Base-by-base conservation (phyloP, 371 early-diverging fungal genomes). In the Mortierella sp. region DNA sequence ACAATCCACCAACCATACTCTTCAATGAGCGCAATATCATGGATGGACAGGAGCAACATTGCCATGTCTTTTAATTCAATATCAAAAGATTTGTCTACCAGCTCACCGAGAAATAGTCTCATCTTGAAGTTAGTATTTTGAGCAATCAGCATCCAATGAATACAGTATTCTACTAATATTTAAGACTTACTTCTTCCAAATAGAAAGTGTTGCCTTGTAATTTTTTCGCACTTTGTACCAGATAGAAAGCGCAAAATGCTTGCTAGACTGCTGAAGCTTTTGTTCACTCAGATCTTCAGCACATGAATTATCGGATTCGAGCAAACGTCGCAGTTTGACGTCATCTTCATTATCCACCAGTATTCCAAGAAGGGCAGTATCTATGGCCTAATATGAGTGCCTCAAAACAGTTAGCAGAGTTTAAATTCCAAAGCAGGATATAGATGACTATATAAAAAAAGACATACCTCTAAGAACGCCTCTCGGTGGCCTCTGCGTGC, bases 1-100 rank as follows among this genome's bases (percentile, higher is more conserved):
- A 89, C 84, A 9, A 93, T 64, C 90, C 91, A 91, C 86, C 91
- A 88, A 10, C 87, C 86, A 76, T 91, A 92, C 11, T 88, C 83
- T 74, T 87, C 84, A 8, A 93, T 74, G 0, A 88, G 75, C 0
- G 82, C 69, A 15, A 78, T 69, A 38, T 91, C 87, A 19, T 55
- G 69, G 52, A 70, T 59, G 48, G 63, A 86, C 65, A 43, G 57
- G 40, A 93, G 74, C 10, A 87, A 63, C 3, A 84, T 82, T 21
- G 89, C 87, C 60, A 93, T 86, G 9, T 80, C 83, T 4, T 72
- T 64, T 4, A 90, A 69, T 0, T 90, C 90, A 43, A 86, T 71
- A n/a, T 78, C 83, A 58, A 90, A 92, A 24, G 88, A 88, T 2
- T 74, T 64, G 63, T 94, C 94, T 19, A 66, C 58, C 16, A 90